A percentile compares a stretch with the other conserved stretches of the same genome.
Evolutionary conservation across 176 grass and related monocot genomes (phyloP).

Genomic region (Calamus simplicifolius): DNA sequence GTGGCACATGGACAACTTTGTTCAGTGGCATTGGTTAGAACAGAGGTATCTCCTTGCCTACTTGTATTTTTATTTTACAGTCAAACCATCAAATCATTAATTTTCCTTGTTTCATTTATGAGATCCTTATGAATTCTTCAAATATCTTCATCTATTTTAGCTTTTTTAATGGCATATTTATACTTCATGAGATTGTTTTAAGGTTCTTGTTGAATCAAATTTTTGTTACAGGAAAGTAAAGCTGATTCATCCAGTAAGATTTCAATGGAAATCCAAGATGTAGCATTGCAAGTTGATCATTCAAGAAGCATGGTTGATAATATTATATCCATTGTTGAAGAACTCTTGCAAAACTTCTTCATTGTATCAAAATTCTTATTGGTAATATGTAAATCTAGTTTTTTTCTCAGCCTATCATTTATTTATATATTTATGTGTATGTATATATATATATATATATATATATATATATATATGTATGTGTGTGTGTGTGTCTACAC

Average conservation of each 20-base stretch:
- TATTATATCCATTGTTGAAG: constrained; percentile 58
- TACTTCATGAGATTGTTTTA: too few species aligned
- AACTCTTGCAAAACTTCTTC: constrained; percentile 41
- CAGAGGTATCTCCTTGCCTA: constrained; percentile 21
- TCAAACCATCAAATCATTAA: constrained; percentile 9
- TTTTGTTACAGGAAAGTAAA: constrained; percentile 37
- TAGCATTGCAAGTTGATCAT: constrained; percentile 41
- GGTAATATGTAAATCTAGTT: constrained; percentile 24
- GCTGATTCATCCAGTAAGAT: constrained; percentile 17
- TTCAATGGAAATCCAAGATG: constrained; percentile 30
- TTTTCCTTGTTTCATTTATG: constrained; percentile 1
- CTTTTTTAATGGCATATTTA: too few species aligned
- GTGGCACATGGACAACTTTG: constrained; percentile 40
- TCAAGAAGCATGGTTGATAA: constrained; percentile 41
- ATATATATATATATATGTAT: too few species aligned
- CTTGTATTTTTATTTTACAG: neutral
- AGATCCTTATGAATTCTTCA: neutral
- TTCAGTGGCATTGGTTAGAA: constrained; percentile 16
- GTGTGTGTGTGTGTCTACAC: too few species aligned
- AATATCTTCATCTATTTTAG: too few species aligned
- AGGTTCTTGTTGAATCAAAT: too few species aligned
- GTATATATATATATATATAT: too few species aligned
- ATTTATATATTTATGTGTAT: too few species aligned
- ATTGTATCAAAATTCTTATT: constrained; percentile 26
- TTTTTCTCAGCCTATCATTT: too few species aligned